phyloP scores from a whole-genome alignment of 116 monocot species.

The Cymodocea nodosa region DNA sequence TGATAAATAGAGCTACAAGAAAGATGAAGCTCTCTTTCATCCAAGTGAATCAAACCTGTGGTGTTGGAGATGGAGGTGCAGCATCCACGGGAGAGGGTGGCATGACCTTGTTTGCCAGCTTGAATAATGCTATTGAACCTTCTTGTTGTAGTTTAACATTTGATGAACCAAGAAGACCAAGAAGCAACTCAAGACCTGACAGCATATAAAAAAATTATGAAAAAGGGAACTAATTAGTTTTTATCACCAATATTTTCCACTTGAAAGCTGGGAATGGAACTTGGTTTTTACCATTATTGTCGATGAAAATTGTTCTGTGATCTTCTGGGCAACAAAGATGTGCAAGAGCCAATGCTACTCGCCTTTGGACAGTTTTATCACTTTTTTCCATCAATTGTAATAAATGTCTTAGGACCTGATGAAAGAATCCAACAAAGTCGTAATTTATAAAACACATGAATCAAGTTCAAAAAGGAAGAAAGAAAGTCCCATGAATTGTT shows the following conservation, averaged over 20 bases:
- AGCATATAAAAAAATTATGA: too few relatives aligned
- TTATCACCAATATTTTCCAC: too few relatives aligned
- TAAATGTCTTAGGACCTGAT: conserved; percentile 82
- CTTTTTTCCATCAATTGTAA: conserved; percentile 71
- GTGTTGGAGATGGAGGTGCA: conserved; percentile 88
- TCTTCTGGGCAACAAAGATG: conserved; percentile 85
- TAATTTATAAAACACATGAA: background rate
- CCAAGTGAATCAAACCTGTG: conserved; percentile 45
- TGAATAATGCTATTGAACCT: conserved; percentile 68
- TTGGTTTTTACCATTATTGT: conserved; percentile 56
- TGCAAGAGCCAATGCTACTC: conserved; percentile 79
- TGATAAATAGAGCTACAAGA: background rate
- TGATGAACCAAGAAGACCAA: conserved; percentile 61
- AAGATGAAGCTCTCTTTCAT: background rate
- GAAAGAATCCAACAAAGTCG: background rate
- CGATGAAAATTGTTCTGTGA: conserved; percentile 77
- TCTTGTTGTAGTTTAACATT: conserved; percentile 76
- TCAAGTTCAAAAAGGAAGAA: background rate
- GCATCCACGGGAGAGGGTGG: conserved; percentile 77
- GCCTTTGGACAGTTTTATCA: conserved; percentile 75
- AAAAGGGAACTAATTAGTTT: too few relatives aligned
- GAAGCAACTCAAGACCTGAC: conserved; percentile 79
- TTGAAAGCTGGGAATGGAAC: too few relatives aligned
- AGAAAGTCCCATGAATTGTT: background rate
- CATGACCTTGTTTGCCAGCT: conserved; percentile 77